A percentile compares a stretch with the other conserved stretches of the same genome.
Conservation (phyloP, 768 basidiomycete genomes). For the Boletus edulis region DNA sequence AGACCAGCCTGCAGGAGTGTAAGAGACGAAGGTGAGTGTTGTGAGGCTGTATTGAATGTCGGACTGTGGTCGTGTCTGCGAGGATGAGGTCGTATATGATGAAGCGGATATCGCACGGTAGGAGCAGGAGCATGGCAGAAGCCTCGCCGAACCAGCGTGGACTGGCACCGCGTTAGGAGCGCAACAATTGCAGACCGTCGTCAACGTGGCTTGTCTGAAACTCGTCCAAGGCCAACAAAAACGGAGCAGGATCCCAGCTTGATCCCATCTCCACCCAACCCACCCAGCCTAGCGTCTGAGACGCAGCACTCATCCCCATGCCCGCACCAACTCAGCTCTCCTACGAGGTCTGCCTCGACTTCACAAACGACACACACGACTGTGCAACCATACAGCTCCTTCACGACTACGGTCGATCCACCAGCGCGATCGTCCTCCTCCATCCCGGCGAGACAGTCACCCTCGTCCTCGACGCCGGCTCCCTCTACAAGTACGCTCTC, state of each 20-base stretch:
- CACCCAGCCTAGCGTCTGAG: conserved; percentile 32
- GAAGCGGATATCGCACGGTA: conserved; percentile 37
- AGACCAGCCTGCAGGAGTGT: conserved; percentile 30
- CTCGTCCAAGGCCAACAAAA: conserved; percentile 34
- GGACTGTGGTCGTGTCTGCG: conserved; percentile 15
- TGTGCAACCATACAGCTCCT: conserved; percentile 62
- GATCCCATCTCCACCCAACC: conserved; percentile 13
- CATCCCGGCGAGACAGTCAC: conserved; percentile 63
- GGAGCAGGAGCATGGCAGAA: conserved; percentile 13
- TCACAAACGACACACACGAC: conserved; percentile 68
- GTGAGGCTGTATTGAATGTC: conserved; percentile 24
- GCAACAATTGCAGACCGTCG: conserved; percentile 24
- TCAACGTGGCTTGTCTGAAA: conserved; percentile 28
- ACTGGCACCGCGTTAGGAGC: conserved; percentile 29
- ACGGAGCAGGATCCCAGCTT: conserved; percentile 7
- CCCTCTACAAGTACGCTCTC: conserved; percentile 65
- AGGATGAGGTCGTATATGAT: conserved; percentile 34
- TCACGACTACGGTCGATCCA: conserved; percentile 58
- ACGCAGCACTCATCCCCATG: conserved; percentile 40
- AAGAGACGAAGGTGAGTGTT: conserved; percentile 36
- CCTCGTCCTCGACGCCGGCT: conserved; percentile 66
- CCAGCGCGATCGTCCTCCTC: conserved; percentile 53
- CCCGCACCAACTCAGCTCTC: conserved; percentile 51
- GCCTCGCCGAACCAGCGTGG: conserved; percentile 32
- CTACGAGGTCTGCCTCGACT: conserved; percentile 66